Evolutionary conservation across 1,284 basidiomycete genomes (phyloP).

Genomic region (Pholiota adiposa): DNA sequence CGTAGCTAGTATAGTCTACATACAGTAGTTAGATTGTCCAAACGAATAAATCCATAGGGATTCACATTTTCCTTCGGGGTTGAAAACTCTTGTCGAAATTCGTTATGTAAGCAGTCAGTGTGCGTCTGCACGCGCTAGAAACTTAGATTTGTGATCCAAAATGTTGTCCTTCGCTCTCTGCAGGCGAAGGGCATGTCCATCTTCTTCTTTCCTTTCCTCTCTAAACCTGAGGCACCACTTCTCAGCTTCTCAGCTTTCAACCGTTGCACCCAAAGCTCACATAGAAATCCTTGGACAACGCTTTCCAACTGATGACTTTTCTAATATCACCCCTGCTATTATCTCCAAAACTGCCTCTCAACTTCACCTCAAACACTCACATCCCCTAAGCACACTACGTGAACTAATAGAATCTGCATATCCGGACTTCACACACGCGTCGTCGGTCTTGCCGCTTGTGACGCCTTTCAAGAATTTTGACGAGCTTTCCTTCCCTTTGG

Average conservation of each 20-base stretch:
- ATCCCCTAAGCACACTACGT: constrained; percentile 90
- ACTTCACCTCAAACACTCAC: constrained; percentile 77
- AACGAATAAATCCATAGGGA: constrained; percentile 28
- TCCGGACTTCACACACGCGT: constrained; percentile 66
- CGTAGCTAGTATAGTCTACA: constrained; percentile 31
- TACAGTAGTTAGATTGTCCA: constrained; percentile 27
- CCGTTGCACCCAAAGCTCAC: constrained; percentile 14
- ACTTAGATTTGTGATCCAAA: not conserved
- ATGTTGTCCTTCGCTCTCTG: constrained; percentile 18
- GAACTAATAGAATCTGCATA: constrained; percentile 87
- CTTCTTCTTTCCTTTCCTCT: not conserved
- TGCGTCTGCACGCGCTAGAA: not conserved
- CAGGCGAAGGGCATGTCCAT: constrained; percentile 11
- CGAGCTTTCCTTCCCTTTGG: constrained; percentile 90
- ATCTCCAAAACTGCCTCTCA: constrained; percentile 73
- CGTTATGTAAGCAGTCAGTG: not conserved
- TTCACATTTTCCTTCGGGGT: constrained; percentile 2
- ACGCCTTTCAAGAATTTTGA: constrained; percentile 96
- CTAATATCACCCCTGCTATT: constrained; percentile 89
- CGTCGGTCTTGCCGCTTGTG: constrained; percentile 86
- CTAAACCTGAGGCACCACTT: constrained; percentile 6
- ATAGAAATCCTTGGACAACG: constrained; percentile 57
- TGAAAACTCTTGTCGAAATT: not conserved
- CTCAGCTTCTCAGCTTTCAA: constrained; percentile 9
- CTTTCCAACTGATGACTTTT: constrained; percentile 77